Evolutionary conservation across 2,329 filamentous ascomycete species (phyloP).

Genomic region (Drechslerella coelobrocha): DNA sequence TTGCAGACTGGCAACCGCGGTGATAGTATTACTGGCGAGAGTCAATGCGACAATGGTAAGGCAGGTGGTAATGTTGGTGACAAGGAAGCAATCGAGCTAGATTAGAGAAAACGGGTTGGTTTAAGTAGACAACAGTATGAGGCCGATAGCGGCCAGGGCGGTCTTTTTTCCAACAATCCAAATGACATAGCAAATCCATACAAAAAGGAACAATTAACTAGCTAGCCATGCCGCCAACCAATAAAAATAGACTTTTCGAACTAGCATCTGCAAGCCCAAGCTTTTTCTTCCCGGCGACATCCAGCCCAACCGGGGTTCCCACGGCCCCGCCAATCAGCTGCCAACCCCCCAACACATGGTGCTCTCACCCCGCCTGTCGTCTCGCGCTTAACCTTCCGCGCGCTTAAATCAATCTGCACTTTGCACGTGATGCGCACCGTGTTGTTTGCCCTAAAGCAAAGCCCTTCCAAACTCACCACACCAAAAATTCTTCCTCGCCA

Average conservation of each 20-base stretch:
- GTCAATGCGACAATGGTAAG: too few relatives aligned
- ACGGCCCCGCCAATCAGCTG: not conserved
- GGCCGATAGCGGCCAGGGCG: not conserved
- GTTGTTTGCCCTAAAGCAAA: constrained; percentile 48
- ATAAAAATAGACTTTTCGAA: too few relatives aligned
- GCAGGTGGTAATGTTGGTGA: too few relatives aligned
- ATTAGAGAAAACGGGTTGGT: not conserved
- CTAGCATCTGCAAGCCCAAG: not conserved
- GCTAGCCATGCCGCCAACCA: too few relatives aligned
- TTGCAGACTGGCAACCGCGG: too few relatives aligned
- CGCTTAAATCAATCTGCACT: not conserved
- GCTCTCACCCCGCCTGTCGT: too few relatives aligned
- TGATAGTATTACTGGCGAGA: too few relatives aligned
- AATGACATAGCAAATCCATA: too few relatives aligned
- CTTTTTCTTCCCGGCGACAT: not conserved
- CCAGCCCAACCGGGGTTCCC: not conserved
- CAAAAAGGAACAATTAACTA: too few relatives aligned
- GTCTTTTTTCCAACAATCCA: constrained; percentile 2
- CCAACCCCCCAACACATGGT: not conserved
- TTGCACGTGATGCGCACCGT: constrained; percentile 2
- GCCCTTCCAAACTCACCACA: constrained; percentile 38
- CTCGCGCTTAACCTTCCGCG: constrained; percentile 9
- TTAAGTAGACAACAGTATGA: not conserved
- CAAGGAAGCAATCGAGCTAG: too few relatives aligned
- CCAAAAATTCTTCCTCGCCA: constrained; percentile 30